Base-by-base conservation (phyloP, 768 basidiomycete species). In the Boletus edulis region DNA sequence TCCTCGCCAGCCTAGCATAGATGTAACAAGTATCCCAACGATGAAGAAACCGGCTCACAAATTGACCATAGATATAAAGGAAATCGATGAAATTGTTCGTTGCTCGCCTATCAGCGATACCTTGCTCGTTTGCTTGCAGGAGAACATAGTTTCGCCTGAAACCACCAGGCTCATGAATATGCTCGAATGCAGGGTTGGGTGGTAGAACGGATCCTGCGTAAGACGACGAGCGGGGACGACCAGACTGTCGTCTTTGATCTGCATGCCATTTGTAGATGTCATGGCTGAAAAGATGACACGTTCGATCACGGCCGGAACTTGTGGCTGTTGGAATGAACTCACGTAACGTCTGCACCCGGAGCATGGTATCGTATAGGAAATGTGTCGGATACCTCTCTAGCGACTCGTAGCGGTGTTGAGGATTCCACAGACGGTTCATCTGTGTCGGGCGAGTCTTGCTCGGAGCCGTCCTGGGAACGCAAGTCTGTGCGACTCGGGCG, bases 181-280 rank as follows among this genome's bases (percentile, higher is more conserved):
- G 92, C 63, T 94, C 88, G 53, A 97, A 90, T 3, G 81, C 88
- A 18, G 95, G 91, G 65, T 91, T 81, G 8, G 76, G 76, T 5
- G 79, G 74, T 0, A 71, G 65, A 12, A 76, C 73, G 38, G 77
- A 77, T 3, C 81, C 85, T 12, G 85, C 78, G 61, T 82, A 90
- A 0, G 90, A 92, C 37, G 82, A 79, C n/a, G 87, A 76, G 38
- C 91, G 86, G 17, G 80, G 76, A 40, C 91, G 82, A 13, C 71
- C 76, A 17, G 75, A 77, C 55, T 82, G 78, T 53, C 85, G 81
- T 24, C 79, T 80, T 52, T 85, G 83, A 62, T 89, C 87, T 15
- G 84, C 78, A 58, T 94, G 89, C 89, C 94, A 98, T 73, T 97
- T 98, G 78, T 97, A 98, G 39, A 98, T 89, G 59, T 87, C 87